Evolutionary conservation across 1,284 basidiomycete species (phyloP).

Genomic region (Ganoderma leucocontextum): DNA sequence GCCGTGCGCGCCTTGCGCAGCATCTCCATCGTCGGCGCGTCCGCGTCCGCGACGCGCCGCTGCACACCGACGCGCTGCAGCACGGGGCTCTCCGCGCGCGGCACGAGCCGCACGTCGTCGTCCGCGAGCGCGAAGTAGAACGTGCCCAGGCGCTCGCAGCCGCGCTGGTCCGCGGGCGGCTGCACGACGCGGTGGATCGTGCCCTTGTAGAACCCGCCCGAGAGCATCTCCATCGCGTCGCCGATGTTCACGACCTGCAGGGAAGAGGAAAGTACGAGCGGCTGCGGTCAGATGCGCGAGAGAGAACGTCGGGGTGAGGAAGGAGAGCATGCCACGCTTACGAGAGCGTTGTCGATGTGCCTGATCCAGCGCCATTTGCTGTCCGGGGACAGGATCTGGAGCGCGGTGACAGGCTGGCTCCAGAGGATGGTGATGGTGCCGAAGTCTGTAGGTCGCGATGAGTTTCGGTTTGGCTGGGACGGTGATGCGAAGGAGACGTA

Average conservation of each 20-base stretch:
- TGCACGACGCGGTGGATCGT: slow-evolving; percentile 54
- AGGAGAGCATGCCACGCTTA: slow-evolving; percentile 42
- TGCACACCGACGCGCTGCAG: slow-evolving; percentile 44
- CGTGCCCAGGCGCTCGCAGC: slow-evolving; percentile 50
- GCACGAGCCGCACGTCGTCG: slow-evolving; percentile 42
- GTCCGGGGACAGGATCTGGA: slow-evolving; percentile 62
- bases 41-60: slow-evolving; percentile 42
- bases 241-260: slow-evolving; percentile 51
- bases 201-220: slow-evolving; percentile 53
- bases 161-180: slow-evolving; percentile 57
- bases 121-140: slow-evolving; percentile 51
- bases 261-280: no score
- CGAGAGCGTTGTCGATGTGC: slow-evolving; percentile 66
- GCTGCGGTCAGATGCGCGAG: neutral
- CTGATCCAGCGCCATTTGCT: slow-evolving; percentile 66
- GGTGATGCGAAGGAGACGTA: neutral
- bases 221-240: slow-evolving; percentile 52
- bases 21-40: slow-evolving; percentile 48
- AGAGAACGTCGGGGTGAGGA: neutral
- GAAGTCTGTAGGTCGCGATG: slow-evolving; percentile 50
- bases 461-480: neutral
- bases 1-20: slow-evolving; percentile 50
- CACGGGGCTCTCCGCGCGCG: slow-evolving; percentile 42
- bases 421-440: slow-evolving; percentile 63
- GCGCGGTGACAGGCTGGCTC: slow-evolving; percentile 64